phyloP scores from a whole-genome alignment of 768 basidiomycete species.

The Tylopilus cervinicoccineus region DNA sequence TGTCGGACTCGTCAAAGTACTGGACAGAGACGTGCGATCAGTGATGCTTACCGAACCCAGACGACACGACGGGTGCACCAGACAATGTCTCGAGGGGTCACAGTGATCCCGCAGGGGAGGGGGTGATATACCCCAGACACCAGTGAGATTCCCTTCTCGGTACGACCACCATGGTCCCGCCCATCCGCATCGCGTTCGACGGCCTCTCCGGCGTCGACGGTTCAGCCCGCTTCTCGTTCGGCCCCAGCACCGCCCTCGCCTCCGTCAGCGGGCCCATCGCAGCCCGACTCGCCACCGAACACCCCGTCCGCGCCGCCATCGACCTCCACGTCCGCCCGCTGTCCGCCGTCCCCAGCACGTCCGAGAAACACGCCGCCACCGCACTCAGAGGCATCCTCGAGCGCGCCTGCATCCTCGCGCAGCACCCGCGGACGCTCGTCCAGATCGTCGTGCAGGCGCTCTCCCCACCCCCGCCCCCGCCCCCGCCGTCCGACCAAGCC shows the following conservation, averaged over 20 bases:
- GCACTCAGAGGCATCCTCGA: slow-evolving; percentile 54
- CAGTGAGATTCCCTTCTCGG: background rate
- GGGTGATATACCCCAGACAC: no score
- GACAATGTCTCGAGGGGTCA: no score
- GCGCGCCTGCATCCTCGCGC: slow-evolving; percentile 60
- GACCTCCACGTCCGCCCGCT: slow-evolving; percentile 73
- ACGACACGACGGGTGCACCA: no score
- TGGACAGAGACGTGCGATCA: no score
- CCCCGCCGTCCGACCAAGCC: no score
- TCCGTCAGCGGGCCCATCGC: slow-evolving; percentile 83
- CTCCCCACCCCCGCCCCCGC: slow-evolving; percentile 2
- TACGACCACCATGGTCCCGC: background rate
- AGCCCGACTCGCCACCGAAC: slow-evolving; percentile 63
- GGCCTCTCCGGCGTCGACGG: slow-evolving; percentile 70
- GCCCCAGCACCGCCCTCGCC: slow-evolving; percentile 45
- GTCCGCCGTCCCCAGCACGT: slow-evolving; percentile 62
- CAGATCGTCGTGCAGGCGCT: slow-evolving; percentile 77
- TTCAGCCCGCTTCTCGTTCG: slow-evolving; percentile 58
- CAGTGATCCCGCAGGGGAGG: no score
- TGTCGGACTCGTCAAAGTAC: no score
- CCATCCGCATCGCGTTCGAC: slow-evolving; percentile 46
- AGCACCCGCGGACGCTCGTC: slow-evolving; percentile 68
- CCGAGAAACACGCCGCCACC: slow-evolving; percentile 56
- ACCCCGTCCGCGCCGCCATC: slow-evolving; percentile 67
- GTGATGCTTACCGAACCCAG: no score